Evolutionary conservation across 2,329 filamentous ascomycete species (phyloP), one percentile per base, ranked within the genome.

Genomic region (Trichophyton simii): DNA sequence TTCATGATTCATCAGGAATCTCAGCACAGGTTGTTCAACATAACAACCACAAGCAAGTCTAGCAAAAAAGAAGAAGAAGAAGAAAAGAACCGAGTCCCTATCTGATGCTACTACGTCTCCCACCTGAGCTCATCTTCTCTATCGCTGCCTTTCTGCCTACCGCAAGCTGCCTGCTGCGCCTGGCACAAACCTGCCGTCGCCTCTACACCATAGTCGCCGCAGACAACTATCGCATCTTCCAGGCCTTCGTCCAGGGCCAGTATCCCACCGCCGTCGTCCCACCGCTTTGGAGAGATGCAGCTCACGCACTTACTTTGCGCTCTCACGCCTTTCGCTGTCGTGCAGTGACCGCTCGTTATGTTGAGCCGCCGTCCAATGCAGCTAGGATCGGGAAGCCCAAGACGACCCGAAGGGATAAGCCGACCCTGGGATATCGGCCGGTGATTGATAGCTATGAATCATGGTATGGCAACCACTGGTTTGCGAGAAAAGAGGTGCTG

Each of bases 361-460:
- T 84, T 18, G 73, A 78, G 46, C 80, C 68, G 67, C 76, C 68
- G 63, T 70, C 63, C 66, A 69, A 71, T 73, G 76, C 78, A 69
- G 72, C 66, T 13, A 69, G 69, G 44, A 66, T 76, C 34, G 72
- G 72, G n/a, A 63, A 68, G 44, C 65, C 68, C 41, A 66, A 68
- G 48, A 66, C 72, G 68, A 65, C 74, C 70, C 60, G 76, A 67
- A 63, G 78, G 77, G 73, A 85, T 76, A 61, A 81, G 46, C 74
- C 73, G 13, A 76, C 75, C 4, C 66, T 85, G 67, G 83, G 83
- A 2, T 86, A 83, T 65, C 79, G 78, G 25, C 83, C 84, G 18
- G 76, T 77, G 48, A 77, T 85, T 57, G 81, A 84, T 66, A 82
- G 80, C 61, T 83, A 83, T 65, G 81, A 84, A 65, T 71, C 74